Percentiles rank a stretch among this genome's conserved stretches.
These are phyloP conservation scores for Hexamita inflata DNA, from an alignment of 208 protist genomes.

Conservation along the genomic window DNA sequence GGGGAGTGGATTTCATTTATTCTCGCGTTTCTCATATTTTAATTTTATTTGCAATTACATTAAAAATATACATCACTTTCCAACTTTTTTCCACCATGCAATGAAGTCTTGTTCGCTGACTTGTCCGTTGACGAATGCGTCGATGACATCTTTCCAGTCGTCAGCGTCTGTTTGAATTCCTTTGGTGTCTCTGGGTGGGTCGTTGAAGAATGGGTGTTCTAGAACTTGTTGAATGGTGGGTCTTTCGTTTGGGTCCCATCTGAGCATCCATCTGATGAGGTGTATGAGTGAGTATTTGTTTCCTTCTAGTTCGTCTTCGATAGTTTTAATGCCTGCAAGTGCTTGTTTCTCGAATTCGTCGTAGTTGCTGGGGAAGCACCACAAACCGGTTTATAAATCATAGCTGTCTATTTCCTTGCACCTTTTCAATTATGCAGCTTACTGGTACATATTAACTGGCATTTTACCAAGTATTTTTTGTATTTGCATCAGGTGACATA, in stretches of 20 bases:
- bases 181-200: background rate
- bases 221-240: background rate
- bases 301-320: constrained; percentile 13
- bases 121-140: no score
- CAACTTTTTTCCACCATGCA: no score
- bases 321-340: background rate
- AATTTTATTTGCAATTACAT: no score
- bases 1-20: no score
- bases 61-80: no score
- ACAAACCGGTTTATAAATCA: background rate
- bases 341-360: background rate
- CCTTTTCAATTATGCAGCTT: background rate
- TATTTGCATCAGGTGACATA: constrained; percentile 7
- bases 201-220: constrained; percentile 13
- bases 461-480: constrained; percentile 9
- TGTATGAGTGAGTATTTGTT: constrained; percentile 2
- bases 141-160: background rate
- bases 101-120: no score
- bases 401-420: background rate
- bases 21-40: no score
- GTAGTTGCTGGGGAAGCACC: background rate
- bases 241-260: constrained; percentile 2
- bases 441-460: background rate
- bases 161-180: constrained; percentile 18
- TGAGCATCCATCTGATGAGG: background rate